Evolutionary conservation across 768 basidiomycete genomes (phyloP).

Genomic region (Xerocomellus dryophilus): DNA sequence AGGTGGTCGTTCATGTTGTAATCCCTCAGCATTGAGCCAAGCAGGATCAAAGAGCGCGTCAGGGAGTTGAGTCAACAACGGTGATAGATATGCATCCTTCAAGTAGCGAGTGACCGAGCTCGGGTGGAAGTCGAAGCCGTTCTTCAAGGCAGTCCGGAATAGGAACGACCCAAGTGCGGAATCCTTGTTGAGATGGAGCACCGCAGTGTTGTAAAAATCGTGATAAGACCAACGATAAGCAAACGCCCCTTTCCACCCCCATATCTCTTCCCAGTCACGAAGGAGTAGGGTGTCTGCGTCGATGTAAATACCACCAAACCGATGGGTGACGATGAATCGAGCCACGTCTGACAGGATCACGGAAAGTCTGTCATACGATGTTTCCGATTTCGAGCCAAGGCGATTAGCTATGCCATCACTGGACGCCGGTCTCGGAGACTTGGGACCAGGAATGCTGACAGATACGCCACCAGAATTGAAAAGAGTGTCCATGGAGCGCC

Average conservation of each 20-base stretch:
- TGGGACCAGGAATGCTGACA: conserved; percentile 48
- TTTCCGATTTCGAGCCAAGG: conserved; percentile 55
- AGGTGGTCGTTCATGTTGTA: conserved; percentile 85
- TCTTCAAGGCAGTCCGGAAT: conserved; percentile 89
- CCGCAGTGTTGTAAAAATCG: conserved; percentile 91
- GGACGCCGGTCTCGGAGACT: conserved; percentile 19
- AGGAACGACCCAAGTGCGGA: conserved; percentile 87
- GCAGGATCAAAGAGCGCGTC: conserved; percentile 94
- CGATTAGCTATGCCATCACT: conserved; percentile 35
- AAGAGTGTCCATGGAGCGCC: conserved; percentile 70
- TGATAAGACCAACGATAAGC: conserved; percentile 94
- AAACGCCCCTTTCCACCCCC: conserved; percentile 93
- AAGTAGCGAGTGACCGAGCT: conserved; percentile 87
- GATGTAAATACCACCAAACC: conserved; percentile 91
- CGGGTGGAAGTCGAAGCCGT: conserved; percentile 91
- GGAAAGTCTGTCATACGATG: conserved; percentile 73
- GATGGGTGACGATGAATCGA: conserved; percentile 91
- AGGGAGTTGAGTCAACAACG: conserved; percentile 73
- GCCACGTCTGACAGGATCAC: conserved; percentile 96
- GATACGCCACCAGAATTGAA: conserved; percentile 88
- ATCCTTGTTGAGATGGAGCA: conserved; percentile 83
- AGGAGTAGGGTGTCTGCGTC: conserved; percentile 92
- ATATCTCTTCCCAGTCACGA: conserved; percentile 95
- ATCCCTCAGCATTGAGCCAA: conserved; percentile 90
- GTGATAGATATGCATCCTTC: conserved; percentile 76